Percentiles rank a stretch among this genome's conserved stretches.
Conservation (phyloP, 2,329 filamentous ascomycete species). For the Fusarium oligoseptatum region DNA sequence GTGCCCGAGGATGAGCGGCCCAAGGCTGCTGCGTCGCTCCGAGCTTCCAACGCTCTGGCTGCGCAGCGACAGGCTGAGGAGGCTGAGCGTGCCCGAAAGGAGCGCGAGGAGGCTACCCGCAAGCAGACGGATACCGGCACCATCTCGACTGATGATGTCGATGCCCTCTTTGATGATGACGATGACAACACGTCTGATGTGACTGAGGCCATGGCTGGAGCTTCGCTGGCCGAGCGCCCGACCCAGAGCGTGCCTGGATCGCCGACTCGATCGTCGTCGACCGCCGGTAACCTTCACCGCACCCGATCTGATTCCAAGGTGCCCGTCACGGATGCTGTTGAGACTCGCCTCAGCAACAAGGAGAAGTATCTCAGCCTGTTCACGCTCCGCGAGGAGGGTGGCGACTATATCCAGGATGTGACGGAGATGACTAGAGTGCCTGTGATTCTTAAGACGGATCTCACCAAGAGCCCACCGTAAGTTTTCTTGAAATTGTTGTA, state of each 20-base stretch:
- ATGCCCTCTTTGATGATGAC: constrained; percentile 96
- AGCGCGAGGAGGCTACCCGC: constrained; percentile 90
- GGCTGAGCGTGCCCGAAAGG: constrained; percentile 83
- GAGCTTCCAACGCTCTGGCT: constrained; percentile 80
- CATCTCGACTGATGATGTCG: constrained; percentile 91
- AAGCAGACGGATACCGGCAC: constrained; percentile 96
- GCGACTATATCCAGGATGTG: constrained; percentile 98
- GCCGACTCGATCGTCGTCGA: constrained; percentile 80
- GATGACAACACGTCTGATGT: constrained; percentile 89
- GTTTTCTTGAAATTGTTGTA: constrained; percentile 58
- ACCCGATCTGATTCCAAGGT: constrained; percentile 96
- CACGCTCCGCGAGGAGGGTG: constrained; percentile 89
- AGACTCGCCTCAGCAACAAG: constrained; percentile 88
- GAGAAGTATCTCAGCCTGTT: constrained; percentile 96
- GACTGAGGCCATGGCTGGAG: constrained; percentile 91
- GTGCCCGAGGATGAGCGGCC: constrained; percentile 97
- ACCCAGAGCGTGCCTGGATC: constrained; percentile 97
- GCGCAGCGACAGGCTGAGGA: constrained; percentile 86
- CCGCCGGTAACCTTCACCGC: constrained; percentile 79
- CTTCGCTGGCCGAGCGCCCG: constrained; percentile 87
- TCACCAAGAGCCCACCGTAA: constrained; percentile 99
- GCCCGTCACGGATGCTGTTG: constrained; percentile 78
- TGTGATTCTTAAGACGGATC: constrained; percentile 98
- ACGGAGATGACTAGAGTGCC: constrained; percentile 97
- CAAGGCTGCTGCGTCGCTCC: constrained; percentile 81